A percentile compares a stretch with the other conserved stretches of the same genome.
phyloP scores from a whole-genome alignment of 345 rosid species.

The Ceriops zippeliana region DNA sequence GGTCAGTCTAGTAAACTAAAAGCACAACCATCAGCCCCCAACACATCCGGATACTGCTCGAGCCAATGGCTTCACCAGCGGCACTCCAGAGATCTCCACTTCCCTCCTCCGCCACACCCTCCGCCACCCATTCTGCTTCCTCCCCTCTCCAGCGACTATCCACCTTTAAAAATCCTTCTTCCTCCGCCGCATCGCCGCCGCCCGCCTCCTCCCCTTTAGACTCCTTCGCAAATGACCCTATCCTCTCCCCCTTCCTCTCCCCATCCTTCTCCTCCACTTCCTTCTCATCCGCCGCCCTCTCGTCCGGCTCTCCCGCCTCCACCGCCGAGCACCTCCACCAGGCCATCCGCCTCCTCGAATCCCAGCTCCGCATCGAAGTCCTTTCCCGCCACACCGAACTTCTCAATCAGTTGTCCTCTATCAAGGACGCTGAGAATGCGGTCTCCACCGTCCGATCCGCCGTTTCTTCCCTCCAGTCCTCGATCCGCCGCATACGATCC shows the following conservation, averaged over 20 bases:
- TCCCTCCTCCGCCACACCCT: conserved; percentile 26
- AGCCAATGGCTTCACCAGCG: conserved; percentile 53
- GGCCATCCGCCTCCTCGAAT: conserved; percentile 86
- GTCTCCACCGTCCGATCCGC: conserved; percentile 86
- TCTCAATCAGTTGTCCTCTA: conserved; percentile 83
- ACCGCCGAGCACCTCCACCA: conserved; percentile 96
- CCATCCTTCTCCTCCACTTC: conserved; percentile 80
- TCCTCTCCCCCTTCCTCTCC: conserved; percentile 82
- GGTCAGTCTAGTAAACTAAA: too few species aligned
- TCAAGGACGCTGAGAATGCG: conserved; percentile 71
- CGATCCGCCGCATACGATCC: conserved; percentile 73
- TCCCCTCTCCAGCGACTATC: conserved; percentile 26
- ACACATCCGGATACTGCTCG: neutral
- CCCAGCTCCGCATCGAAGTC: conserved; percentile 88
- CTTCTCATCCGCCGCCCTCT: conserved; percentile 91
- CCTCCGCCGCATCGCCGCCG: conserved; percentile 26
- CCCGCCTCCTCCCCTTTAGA: conserved; percentile 54
- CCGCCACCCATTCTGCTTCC: conserved; percentile 33
- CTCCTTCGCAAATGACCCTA: conserved; percentile 65
- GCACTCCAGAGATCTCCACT: conserved; percentile 42
- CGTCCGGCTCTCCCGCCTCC: conserved; percentile 98
- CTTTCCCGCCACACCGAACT: conserved; percentile 82
- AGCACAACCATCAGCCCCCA: too few species aligned
- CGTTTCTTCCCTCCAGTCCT: conserved; percentile 80
- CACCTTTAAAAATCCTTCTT: conserved; percentile 10